Evolutionary conservation across 768 basidiomycete species (phyloP).

Genomic region (Leccinum disarticulatum): DNA sequence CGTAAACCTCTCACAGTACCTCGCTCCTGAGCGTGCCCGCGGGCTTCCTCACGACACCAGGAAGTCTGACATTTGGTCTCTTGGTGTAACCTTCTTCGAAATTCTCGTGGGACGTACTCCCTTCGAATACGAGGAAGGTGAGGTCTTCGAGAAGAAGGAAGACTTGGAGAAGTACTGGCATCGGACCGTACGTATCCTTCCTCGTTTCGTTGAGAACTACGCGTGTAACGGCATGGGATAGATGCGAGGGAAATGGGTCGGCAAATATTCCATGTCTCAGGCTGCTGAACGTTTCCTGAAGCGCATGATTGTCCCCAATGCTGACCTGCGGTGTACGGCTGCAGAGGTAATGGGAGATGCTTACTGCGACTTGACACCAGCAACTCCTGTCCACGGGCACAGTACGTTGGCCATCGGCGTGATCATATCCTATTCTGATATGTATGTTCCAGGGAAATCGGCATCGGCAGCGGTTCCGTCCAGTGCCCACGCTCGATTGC

Average conservation of each 20-base stretch:
- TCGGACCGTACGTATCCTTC: conserved; percentile 57
- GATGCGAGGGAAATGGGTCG: conserved; percentile 86
- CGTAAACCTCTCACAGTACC: conserved; percentile 54
- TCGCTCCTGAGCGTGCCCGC: conserved; percentile 88
- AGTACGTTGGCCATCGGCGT: conserved; percentile 38
- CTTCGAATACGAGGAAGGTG: conserved; percentile 80
- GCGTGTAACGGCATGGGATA: conserved; percentile 22
- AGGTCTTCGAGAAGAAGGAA: conserved; percentile 74
- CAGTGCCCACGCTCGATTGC: conserved; percentile 13
- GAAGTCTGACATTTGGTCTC: conserved; percentile 85
- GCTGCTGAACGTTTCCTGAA: conserved; percentile 64
- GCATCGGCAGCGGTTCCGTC: conserved; percentile 25
- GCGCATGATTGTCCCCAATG: conserved; percentile 80
- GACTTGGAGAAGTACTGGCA: conserved; percentile 86
- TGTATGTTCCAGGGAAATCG: conserved; percentile 32
- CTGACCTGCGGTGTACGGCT: conserved; percentile 75
- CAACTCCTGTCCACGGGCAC: conserved; percentile 35
- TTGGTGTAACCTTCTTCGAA: conserved; percentile 91
- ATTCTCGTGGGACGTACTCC: conserved; percentile 91
- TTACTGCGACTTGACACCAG: conserved; percentile 54
- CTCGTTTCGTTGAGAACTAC: not conserved
- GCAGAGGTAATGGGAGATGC: conserved; percentile 61
- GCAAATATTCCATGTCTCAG: conserved; percentile 58
- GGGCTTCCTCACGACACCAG: conserved; percentile 92
- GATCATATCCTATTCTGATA: not conserved